Base-by-base conservation (phyloP, 2,329 filamentous ascomycete species). In the Plenodomus lindquistii region DNA sequence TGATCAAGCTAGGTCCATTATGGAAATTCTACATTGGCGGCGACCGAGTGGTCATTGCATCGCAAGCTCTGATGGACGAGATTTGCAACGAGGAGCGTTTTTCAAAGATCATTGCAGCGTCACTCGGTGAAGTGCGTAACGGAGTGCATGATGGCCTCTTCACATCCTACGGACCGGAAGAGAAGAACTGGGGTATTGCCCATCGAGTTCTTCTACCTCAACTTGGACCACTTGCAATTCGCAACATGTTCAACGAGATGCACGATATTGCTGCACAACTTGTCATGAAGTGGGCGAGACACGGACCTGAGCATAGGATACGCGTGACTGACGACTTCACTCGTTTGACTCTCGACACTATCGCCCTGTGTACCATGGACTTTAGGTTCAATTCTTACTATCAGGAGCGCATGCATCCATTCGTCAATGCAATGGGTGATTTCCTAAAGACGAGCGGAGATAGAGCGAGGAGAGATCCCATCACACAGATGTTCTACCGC, bases 151-250 rank as follows among this genome's bases (percentile, higher is more conserved):
- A 73, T 52, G 73, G 74, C 4, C 61, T 77, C 0, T 77, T 76
- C 55, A 75, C 74, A 15, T 69, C 73, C 2, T 64, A 65, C 21
- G 67, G 67, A 11, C 64, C 68, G 2, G 67, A 76, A 46, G 68
- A 73, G 27, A 68, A 67, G 40, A 67, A 74, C 19, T 77, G 74
- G 74, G 66, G 80, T 20, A 79, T 86, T 54, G 86, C 88, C 21
- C 82, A 89, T 61, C 75, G 84, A 18, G 73, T 85, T 15, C 73
- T 90, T 44, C 80, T 87, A 60, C 86, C 87, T 0, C 85, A 85
- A 2, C 89, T 90, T 65, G 86, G 86, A 0, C 87, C 87, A 0
- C 68, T 89, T 18, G 78, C 81, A 1, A 89, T 91, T 59, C 79
- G 82, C 29, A 75, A 72, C 46, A 89, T 89, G 86, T 89, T 86